Conservation (phyloP, 805 yeast species). For the Lachancea fermentati region DNA sequence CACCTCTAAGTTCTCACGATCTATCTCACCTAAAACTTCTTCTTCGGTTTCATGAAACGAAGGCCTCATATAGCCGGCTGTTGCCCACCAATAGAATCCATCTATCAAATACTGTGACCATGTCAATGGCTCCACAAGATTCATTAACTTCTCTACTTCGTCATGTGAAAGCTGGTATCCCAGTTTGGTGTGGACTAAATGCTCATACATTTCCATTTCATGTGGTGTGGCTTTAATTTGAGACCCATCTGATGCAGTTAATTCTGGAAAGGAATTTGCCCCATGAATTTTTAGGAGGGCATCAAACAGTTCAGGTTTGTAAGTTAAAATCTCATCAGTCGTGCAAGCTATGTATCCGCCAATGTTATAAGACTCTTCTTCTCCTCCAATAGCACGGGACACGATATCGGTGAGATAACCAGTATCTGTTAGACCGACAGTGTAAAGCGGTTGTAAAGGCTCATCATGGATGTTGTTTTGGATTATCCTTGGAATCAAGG, state of each 20-base stretch:
- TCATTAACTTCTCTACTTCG: slow-evolving; percentile 7
- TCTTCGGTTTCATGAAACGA: slow-evolving; percentile 17
- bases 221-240: slow-evolving; percentile 25
- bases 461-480: slow-evolving; percentile 7
- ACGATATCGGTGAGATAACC: slow-evolving; percentile 16
- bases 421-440: slow-evolving; percentile 21
- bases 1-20: slow-evolving; percentile 11
- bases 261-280: slow-evolving; percentile 8
- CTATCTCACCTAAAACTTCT: slow-evolving; percentile 5
- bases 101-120: slow-evolving; percentile 32
- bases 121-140: slow-evolving; percentile 22
- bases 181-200: slow-evolving; percentile 11
- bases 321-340: slow-evolving; percentile 26
- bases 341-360: slow-evolving; percentile 29
- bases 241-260: slow-evolving; percentile 13
- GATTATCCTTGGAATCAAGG: slow-evolving; percentile 13
- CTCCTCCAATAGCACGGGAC: slow-evolving; percentile 9
- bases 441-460: slow-evolving; percentile 17
- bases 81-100: slow-evolving; percentile 25
- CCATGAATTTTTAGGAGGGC: slow-evolving; percentile 17
- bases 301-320: slow-evolving; percentile 25
- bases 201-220: slow-evolving; percentile 20
- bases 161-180: slow-evolving; percentile 15
- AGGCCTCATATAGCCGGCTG: slow-evolving; percentile 27
- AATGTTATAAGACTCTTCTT: slow-evolving; percentile 2